A percentile compares a stretch with the other conserved stretches of the same genome.
Conservation (phyloP, 352 stramenopile genomes). For the Pythium dissimile region DNA sequence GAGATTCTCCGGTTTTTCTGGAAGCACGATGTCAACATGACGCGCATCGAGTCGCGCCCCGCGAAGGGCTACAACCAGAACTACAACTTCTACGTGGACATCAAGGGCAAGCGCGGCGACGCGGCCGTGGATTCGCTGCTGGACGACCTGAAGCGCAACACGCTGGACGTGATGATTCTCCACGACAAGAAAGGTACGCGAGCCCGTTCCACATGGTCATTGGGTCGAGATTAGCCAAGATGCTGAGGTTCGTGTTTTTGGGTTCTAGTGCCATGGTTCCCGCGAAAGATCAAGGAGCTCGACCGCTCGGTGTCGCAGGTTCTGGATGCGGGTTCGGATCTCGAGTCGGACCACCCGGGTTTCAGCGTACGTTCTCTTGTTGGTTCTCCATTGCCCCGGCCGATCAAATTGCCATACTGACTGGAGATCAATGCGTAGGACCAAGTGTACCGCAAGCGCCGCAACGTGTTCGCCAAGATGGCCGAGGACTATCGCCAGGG, state of each 20-base stretch:
- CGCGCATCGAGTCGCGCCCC: constrained; percentile 94
- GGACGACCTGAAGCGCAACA: constrained; percentile 80
- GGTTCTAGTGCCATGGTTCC: constrained; percentile 72
- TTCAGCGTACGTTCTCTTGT: constrained; percentile 88
- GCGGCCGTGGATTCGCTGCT: constrained; percentile 82
- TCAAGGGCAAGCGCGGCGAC: constrained; percentile 86
- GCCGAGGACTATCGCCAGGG: constrained; percentile 90
- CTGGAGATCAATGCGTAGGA: constrained; percentile 38
- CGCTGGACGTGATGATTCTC: constrained; percentile 89
- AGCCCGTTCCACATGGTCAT: no score
- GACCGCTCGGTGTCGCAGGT: constrained; percentile 78
- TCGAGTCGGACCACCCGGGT: constrained; percentile 93
- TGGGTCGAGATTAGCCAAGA: no score
- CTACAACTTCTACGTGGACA: constrained; percentile 94
- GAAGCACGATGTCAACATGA: constrained; percentile 98
- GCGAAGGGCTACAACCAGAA: constrained; percentile 76
- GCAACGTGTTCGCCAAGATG: constrained; percentile 86
- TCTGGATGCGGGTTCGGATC: constrained; percentile 92
- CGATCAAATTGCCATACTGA: background rate
- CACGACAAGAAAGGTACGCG: constrained; percentile 89
- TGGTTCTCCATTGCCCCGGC: background rate
- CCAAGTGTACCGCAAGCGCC: constrained; percentile 87
- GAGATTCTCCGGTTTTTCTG: constrained; percentile 96
- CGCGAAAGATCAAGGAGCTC: constrained; percentile 79
- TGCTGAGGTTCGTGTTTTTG: background rate